These are phyloP conservation scores for Chondrus crispus DNA, from an alignment of 23 red algal species.

Conservation along the genomic window DNA sequence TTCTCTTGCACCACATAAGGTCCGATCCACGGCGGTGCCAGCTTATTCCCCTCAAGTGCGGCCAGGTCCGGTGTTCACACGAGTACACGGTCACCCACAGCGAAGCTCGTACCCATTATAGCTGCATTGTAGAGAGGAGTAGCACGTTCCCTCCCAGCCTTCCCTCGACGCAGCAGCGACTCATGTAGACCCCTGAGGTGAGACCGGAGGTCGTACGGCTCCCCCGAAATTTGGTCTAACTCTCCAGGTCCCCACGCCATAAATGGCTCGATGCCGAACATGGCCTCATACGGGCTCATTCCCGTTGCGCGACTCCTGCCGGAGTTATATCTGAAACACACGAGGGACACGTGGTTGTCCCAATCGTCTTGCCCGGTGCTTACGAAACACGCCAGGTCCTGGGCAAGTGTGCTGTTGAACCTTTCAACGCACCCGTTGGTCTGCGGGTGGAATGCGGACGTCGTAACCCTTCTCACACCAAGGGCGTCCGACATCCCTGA, in stretches of 20 bases:
- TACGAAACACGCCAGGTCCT: not conserved
- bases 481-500: not conserved
- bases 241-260: not conserved
- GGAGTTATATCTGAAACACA: not conserved
- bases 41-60: not conserved
- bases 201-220: not conserved
- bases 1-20: not conserved
- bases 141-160: no score
- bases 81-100: no score
- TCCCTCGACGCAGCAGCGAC: no score
- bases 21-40: not conserved
- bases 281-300: not conserved
- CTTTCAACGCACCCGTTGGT: not conserved
- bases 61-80: not conserved
- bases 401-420: not conserved
- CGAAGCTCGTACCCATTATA: no score
- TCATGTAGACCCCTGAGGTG: not conserved
- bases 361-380: not conserved
- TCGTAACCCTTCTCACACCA: not conserved
- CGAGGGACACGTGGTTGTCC: not conserved
- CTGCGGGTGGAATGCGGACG: not conserved
- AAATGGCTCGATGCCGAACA: not conserved
- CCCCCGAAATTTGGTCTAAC: not conserved
- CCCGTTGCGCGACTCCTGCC: not conserved
- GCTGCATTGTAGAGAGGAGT: no score